A percentile compares a stretch with the other conserved stretches of the same genome.
phyloP scores from a whole-genome alignment of 2,329 filamentous ascomycete genomes.

The Fusarium euwallaceae region DNA sequence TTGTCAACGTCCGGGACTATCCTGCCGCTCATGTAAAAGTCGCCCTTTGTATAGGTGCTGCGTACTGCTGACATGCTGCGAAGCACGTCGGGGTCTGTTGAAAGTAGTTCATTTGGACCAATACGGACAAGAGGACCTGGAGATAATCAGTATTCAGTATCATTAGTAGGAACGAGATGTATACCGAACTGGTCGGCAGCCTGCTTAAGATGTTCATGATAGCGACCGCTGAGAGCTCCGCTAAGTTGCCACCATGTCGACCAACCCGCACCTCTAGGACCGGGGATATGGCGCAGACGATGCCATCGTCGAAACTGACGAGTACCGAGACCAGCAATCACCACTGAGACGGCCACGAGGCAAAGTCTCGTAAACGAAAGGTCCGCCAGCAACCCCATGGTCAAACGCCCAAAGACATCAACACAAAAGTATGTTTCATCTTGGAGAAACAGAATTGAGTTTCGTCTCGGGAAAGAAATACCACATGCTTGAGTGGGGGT shows the following conservation, averaged over 20 bases:
- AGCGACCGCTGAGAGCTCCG: conserved; percentile 45
- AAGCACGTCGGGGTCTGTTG: conserved; percentile 55
- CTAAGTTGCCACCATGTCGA: conserved; percentile 49
- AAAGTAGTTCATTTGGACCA: conserved; percentile 58
- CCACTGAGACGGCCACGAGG: not conserved
- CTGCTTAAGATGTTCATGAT: conserved; percentile 45
- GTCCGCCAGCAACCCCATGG: conserved; percentile 29
- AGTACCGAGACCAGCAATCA: not conserved
- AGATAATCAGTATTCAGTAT: not conserved
- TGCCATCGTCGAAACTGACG: conserved; percentile 41
- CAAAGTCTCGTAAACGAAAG: conserved; percentile 6
- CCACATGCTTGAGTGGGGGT: not conserved
- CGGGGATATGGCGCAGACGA: conserved; percentile 48
- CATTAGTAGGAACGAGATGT: not conserved
- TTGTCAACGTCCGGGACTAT: conserved; percentile 68
- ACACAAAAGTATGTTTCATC: not conserved
- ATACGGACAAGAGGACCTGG: conserved; percentile 56
- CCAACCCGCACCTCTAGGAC: conserved; percentile 44
- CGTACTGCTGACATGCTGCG: conserved; percentile 54
- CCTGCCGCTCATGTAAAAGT: conserved; percentile 63
- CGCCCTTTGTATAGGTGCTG: conserved; percentile 52
- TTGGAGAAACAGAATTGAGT: not conserved
- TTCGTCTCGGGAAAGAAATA: not conserved
- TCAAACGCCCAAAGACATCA: not conserved
- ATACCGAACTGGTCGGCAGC: conserved; percentile 45